phyloP scores from a whole-genome alignment of 331 rosid species.

The Quercus lobata region DNA sequence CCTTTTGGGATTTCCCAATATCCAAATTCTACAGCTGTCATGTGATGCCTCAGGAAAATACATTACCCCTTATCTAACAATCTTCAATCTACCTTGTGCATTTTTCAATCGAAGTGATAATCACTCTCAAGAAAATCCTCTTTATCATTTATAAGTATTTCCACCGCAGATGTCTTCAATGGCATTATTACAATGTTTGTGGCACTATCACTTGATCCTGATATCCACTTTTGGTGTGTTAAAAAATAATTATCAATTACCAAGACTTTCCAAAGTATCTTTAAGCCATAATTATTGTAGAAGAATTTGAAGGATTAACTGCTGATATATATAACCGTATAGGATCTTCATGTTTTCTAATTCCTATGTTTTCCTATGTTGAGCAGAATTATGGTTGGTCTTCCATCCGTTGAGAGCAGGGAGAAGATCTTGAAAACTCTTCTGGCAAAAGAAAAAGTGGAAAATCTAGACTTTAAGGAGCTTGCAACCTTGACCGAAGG shows the following conservation, averaged over 20 bases:
- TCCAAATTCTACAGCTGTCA: background rate
- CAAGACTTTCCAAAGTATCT: background rate
- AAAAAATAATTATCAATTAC: background rate
- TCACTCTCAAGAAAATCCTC: background rate
- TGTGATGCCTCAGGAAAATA: background rate
- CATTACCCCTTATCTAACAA: background rate
- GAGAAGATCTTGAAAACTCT: constrained; percentile 86
- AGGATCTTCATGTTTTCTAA: constrained; percentile 1
- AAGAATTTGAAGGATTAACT: background rate
- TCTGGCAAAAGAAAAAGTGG: constrained; percentile 69
- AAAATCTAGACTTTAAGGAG: constrained; percentile 71
- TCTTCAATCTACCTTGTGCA: background rate
- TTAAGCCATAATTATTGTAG: background rate
- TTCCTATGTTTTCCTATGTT: constrained; percentile 1
- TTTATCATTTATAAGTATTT: background rate
- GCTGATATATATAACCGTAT: background rate
- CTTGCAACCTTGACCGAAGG: constrained; percentile 86
- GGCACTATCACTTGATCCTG: background rate
- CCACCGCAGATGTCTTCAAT: background rate
- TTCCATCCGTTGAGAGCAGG: constrained; percentile 77
- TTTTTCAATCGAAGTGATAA: background rate
- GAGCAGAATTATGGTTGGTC: constrained; percentile 85
- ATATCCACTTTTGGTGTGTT: background rate
- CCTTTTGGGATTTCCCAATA: background rate
- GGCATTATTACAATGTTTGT: background rate